Evolutionary conservation across 1,139 yeast species (phyloP).

Genomic region (Taphrina flavorubra): DNA sequence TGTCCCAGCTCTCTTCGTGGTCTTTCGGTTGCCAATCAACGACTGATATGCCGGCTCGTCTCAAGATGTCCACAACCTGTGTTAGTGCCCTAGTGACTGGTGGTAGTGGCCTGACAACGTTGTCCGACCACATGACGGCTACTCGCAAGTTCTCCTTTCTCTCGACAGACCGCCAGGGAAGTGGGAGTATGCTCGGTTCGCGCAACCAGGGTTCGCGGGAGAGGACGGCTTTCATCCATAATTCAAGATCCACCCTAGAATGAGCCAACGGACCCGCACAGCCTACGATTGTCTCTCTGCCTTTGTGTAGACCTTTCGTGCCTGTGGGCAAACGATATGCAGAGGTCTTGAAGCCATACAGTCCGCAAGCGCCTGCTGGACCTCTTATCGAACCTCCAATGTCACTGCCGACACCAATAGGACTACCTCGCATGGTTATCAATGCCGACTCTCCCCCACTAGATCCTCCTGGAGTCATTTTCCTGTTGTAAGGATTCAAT

Average conservation of each 20-base stretch:
- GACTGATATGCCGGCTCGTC: constrained; percentile 51
- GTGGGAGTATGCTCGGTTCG: constrained; percentile 58
- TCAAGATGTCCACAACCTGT: constrained; percentile 50
- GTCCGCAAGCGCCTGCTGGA: constrained; percentile 61
- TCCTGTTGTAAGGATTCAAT: constrained; percentile 56
- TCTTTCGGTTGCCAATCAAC: constrained; percentile 57
- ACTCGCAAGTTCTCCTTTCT: constrained; percentile 51
- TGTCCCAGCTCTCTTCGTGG: constrained; percentile 52
- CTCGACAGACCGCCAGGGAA: constrained; percentile 59
- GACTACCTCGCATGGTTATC: constrained; percentile 57
- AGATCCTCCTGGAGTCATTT: constrained; percentile 62
- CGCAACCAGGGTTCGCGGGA: constrained; percentile 62
- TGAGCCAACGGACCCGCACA: constrained; percentile 60
- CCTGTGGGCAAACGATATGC: constrained; percentile 58
- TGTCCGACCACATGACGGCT: constrained; percentile 52
- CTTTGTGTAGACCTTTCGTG: constrained; percentile 57
- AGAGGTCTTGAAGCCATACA: constrained; percentile 63
- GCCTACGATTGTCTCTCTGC: constrained; percentile 57
- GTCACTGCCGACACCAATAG: constrained; percentile 63
- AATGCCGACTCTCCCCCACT: constrained; percentile 68
- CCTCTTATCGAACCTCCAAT: constrained; percentile 66
- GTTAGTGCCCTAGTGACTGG: constrained; percentile 58
- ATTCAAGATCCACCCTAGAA: constrained; percentile 62
- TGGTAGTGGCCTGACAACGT: constrained; percentile 57
- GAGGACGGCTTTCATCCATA: constrained; percentile 61